These are phyloP conservation scores for Botrytis sinoallii DNA, from an alignment of 2,329 filamentous ascomycete species.

Conservation along the genomic window DNA sequence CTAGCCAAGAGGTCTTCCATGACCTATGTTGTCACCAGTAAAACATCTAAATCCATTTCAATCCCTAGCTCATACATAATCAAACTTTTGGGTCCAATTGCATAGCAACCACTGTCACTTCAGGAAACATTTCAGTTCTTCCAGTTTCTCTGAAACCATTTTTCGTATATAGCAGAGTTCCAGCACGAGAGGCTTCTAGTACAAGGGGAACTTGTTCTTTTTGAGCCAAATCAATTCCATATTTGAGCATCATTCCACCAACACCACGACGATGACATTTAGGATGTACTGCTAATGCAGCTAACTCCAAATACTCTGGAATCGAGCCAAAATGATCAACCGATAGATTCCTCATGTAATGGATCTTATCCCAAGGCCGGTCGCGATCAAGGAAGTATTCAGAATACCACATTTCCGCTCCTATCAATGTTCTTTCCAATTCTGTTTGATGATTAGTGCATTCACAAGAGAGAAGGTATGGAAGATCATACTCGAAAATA, in stretches of 20 bases:
- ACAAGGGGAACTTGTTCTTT: constrained; percentile 14
- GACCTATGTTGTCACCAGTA: neutral
- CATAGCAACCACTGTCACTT: constrained; percentile 10
- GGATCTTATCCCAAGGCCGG: constrained; percentile 10
- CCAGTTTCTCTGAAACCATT: constrained; percentile 3
- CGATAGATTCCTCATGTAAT: neutral
- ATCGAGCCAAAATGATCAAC: constrained; percentile 6
- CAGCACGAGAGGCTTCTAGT: constrained; percentile 9
- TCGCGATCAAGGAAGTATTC: constrained; percentile 10
- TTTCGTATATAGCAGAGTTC: constrained; percentile 16
- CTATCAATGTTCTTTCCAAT: constrained; percentile 10
- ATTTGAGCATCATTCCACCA: constrained; percentile 13
- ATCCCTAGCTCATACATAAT: neutral
- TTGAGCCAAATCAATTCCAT: constrained; percentile 14
- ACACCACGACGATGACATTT: constrained; percentile 15
- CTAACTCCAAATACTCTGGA: constrained; percentile 8
- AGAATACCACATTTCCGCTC: constrained; percentile 10
- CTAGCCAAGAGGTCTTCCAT: neutral
- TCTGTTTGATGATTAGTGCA: neutral
- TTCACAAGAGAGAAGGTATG: neutral
- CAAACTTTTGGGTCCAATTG: constrained; percentile 1
- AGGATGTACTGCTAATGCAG: constrained; percentile 1
- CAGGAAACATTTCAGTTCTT: constrained; percentile 3
- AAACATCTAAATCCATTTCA: neutral
- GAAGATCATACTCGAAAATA: neutral